Base-by-base conservation (phyloP, 768 basidiomycete genomes). In the Russula olivacea region DNA sequence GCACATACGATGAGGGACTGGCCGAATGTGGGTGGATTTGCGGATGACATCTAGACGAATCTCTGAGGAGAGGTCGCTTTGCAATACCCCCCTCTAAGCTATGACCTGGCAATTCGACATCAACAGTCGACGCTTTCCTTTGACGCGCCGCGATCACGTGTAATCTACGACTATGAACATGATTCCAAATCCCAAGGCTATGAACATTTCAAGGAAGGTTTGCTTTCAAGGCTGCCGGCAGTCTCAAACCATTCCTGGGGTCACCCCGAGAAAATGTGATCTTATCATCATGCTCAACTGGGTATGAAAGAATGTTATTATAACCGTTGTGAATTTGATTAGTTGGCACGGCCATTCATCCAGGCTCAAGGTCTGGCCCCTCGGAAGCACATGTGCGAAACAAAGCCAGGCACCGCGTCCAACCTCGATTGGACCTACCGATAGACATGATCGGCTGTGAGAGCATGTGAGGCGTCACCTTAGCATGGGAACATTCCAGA, bases 381-480 rank as follows among this genome's bases (percentile, higher is more conserved):
- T 30, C 21, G 36, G 23, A 51, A 8, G 28, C 25, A 28, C 21
- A 64, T 64, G 25, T 21, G 9, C n/a, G 38, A 28, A 21, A 30
- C 53, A 54, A 47, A 28, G 25, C 51, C 47, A 30, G 36, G n/a
- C 25, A 34, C 36, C 15, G 30, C 34, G 25, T 38, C 28, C 43
- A 49, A 19, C 19, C 34, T 41, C 51, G n/a, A 32, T n/a, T 49
- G 23, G 59, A 63, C 56, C 83, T 75, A 93, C 75, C 90, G 89
- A 72, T 92, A 92, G 68, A 92, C 88, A 73, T 93, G 90, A 73
- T 93, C 90, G 74, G 90, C 90, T 91, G 72, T 34, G 64, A 65
- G 62, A 66, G 74, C 90, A 91, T 91, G 71, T 34, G 64, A 65
- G 61, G 66, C 64, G 32, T 52, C 34, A 17, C 32, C 63, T 71